These are phyloP conservation scores for Xylariaceae sp. DNA, from an alignment of 2,329 filamentous ascomycete species.

Conservation along the genomic window DNA sequence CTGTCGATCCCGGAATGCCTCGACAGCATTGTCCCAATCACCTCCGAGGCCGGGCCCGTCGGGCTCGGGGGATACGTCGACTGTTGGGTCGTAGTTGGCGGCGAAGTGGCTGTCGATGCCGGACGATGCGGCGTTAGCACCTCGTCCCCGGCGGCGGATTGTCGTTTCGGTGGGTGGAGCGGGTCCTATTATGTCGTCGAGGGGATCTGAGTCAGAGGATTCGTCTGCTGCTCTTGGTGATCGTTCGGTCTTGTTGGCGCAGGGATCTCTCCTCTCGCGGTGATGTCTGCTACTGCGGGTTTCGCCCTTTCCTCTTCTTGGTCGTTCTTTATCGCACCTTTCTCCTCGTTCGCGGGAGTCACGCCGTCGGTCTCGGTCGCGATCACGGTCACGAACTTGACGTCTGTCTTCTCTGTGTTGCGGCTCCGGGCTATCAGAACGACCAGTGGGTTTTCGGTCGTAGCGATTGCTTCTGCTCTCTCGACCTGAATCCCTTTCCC, in stretches of 20 bases:
- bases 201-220: slow-evolving; percentile 61
- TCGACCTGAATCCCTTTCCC: background rate
- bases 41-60: slow-evolving; percentile 48
- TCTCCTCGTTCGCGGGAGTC: background rate
- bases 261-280: too few species aligned
- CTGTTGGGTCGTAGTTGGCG: slow-evolving; percentile 54
- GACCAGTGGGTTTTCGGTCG: background rate
- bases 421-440: background rate
- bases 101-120: slow-evolving; percentile 81
- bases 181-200: slow-evolving; percentile 75
- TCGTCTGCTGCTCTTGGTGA: slow-evolving; percentile 7
- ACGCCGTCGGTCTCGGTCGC: background rate
- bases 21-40: slow-evolving; percentile 77
- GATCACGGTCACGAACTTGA: background rate
- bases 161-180: slow-evolving; percentile 48
- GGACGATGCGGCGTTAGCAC: slow-evolving; percentile 55
- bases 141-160: slow-evolving; percentile 64
- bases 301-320: background rate
- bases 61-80: slow-evolving; percentile 47
- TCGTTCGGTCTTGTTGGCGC: slow-evolving; percentile 4
- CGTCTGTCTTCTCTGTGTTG: background rate
- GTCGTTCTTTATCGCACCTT: background rate
- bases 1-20: slow-evolving; percentile 74
- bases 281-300: slow-evolving; percentile 6
- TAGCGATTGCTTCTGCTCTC: background rate